Percentiles rank a stretch among this genome's conserved stretches.
These are phyloP conservation scores for Leptosphaerulina australis DNA, from an alignment of 2,329 filamentous ascomycete genomes.

Conservation along the genomic window DNA sequence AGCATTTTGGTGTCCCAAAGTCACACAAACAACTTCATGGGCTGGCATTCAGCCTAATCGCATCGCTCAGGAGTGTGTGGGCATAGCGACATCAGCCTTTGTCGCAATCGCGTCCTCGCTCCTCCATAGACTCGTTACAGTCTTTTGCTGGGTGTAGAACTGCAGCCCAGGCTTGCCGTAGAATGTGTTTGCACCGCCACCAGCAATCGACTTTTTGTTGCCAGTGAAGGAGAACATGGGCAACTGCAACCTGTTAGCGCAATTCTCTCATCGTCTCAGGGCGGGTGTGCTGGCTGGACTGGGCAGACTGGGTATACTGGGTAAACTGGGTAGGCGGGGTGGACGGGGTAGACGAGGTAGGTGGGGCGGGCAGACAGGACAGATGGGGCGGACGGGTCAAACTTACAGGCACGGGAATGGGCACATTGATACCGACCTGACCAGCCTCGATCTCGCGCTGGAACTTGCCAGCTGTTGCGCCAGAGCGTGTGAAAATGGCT, in stretches of 20 bases:
- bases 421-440: conserved; percentile 85
- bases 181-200: conserved; percentile 90
- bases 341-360: neutral
- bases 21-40: neutral
- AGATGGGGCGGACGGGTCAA: neutral
- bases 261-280: too few relatives aligned
- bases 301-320: neutral
- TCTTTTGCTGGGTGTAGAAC: conserved; percentile 98
- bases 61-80: conserved; percentile 61
- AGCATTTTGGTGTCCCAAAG: neutral
- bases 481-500: conserved; percentile 82
- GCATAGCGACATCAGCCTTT: conserved; percentile 90
- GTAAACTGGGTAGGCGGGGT: too few relatives aligned
- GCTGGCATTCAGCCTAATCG: neutral
- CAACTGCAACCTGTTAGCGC: conserved; percentile 42
- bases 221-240: conserved; percentile 70
- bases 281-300: neutral
- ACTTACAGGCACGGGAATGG: conserved; percentile 66
- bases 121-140: conserved; percentile 90
- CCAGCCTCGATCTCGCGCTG: conserved; percentile 82
- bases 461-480: conserved; percentile 77
- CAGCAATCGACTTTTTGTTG: conserved; percentile 86
- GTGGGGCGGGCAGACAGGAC: too few relatives aligned
- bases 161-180: conserved; percentile 91
- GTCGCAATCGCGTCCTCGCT: conserved; percentile 81